Evolutionary conservation across 2,329 filamentous ascomycete species (phyloP).

Genomic region (Dactylellina leptospora): DNA sequence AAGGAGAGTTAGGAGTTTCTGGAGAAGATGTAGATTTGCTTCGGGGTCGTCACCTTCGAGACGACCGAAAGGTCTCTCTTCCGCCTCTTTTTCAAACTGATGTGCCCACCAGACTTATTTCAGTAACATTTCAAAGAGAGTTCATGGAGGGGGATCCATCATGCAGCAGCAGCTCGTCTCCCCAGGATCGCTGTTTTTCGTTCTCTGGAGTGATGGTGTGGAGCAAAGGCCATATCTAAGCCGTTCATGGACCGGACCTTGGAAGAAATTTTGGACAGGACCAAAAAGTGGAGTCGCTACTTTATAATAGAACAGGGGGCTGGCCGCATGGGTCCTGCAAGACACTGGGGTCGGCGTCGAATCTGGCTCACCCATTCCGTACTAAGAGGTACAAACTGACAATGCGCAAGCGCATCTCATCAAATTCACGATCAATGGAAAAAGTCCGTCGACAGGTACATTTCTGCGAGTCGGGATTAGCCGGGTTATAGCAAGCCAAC

Average conservation of each 20-base stretch:
- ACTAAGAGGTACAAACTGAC: background rate
- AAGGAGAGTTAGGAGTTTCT: conserved; percentile 39
- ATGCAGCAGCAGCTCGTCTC: conserved; percentile 52
- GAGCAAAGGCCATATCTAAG: conserved; percentile 32
- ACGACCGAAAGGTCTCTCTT: conserved; percentile 20
- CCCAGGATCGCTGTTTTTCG: conserved; percentile 41
- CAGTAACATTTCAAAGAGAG: conserved; percentile 20
- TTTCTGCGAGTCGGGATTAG: conserved; percentile 28
- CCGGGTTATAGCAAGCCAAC: conserved; percentile 29
- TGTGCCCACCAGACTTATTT: conserved; percentile 37
- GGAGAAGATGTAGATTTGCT: conserved; percentile 13
- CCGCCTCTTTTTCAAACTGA: conserved; percentile 7
- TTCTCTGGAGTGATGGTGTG: conserved; percentile 45
- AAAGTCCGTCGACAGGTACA: background rate
- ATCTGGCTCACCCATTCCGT: conserved; percentile 23
- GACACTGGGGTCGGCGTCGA: conserved; percentile 32
- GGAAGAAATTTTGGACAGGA: conserved; percentile 52
- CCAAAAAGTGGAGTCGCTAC: conserved; percentile 41
- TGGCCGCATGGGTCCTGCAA: conserved; percentile 7
- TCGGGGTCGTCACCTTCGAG: conserved; percentile 3
- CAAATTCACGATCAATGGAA: background rate
- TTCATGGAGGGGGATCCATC: conserved; percentile 19
- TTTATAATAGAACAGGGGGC: conserved; percentile 47
- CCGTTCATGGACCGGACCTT: conserved; percentile 34
- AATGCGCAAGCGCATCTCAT: conserved; percentile 28